phyloP scores from a whole-genome alignment of 345 rosid species.

The Geranium brycei region DNA sequence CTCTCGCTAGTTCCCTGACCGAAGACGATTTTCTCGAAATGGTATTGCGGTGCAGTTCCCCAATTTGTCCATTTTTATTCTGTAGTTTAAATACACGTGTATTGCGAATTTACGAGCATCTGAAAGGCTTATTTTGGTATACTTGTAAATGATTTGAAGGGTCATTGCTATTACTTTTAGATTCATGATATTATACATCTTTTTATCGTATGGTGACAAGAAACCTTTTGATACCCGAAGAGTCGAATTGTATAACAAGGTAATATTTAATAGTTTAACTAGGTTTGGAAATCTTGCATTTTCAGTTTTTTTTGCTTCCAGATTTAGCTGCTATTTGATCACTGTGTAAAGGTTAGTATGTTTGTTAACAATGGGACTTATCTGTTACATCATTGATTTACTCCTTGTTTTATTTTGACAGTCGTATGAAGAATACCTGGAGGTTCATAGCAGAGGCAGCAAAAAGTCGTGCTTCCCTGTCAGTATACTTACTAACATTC shows the following conservation, averaged over 20 bases:
- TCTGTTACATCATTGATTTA: constrained; percentile 1
- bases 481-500: constrained; percentile 27
- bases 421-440: constrained; percentile 95
- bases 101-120: neutral
- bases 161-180: neutral
- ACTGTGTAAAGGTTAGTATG: neutral
- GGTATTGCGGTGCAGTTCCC: constrained; percentile 36
- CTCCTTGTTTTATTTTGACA: constrained; percentile 30
- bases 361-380: neutral
- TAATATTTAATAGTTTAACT: neutral
- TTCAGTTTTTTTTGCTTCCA: neutral
- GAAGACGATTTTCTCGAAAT: constrained; percentile 89
- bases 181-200: neutral
- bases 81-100: constrained; percentile 8
- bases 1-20: constrained; percentile 62
- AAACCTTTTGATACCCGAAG: neutral
- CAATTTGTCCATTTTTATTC: constrained; percentile 3
- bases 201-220: neutral
- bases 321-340: neutral
- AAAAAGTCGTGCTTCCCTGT: constrained; percentile 44
- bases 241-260: neutral
- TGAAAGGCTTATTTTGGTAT: neutral
- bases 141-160: neutral
- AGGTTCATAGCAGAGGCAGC: constrained; percentile 62
- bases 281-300: neutral